phyloP scores from a whole-genome alignment of 1,139 yeast genomes.

The Pichia terricola region DNA sequence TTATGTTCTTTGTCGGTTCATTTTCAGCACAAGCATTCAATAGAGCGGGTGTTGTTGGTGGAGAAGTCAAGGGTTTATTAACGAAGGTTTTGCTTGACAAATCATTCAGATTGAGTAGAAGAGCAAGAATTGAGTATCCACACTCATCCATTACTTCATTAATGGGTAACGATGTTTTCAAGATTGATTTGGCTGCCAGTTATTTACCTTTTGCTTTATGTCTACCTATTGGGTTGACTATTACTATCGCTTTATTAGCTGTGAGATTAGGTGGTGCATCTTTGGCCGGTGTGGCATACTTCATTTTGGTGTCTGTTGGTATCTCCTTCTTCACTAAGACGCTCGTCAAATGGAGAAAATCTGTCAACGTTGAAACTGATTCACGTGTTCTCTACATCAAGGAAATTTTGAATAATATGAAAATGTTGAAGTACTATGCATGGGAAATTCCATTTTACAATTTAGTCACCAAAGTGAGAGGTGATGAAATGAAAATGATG shows the following conservation, averaged over 20 bases:
- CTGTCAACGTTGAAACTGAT: constrained; percentile 37
- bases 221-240: constrained; percentile 51
- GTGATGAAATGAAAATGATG: constrained; percentile 34
- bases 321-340: constrained; percentile 25
- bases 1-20: constrained; percentile 33
- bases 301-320: constrained; percentile 20
- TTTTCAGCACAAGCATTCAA: constrained; percentile 44
- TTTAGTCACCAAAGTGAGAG: constrained; percentile 30
- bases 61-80: constrained; percentile 55
- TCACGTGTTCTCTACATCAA: constrained; percentile 34
- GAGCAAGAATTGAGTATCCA: constrained; percentile 50
- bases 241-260: constrained; percentile 55
- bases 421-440: constrained; percentile 41
- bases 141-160: constrained; percentile 63
- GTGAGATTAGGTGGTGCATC: constrained; percentile 68
- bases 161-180: constrained; percentile 69
- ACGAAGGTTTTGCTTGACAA: constrained; percentile 61
- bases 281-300: constrained; percentile 28
- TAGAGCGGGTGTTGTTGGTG: constrained; percentile 54
- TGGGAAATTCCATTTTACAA: constrained; percentile 44
- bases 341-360: constrained; percentile 29
- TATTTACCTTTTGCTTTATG: constrained; percentile 60
- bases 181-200: constrained; percentile 68
- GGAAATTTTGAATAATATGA: constrained; percentile 38
- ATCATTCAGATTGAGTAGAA: constrained; percentile 51